Percentiles rank a stretch among this genome's conserved stretches.
These are phyloP conservation scores for Didymella arachidicola DNA, from an alignment of 2,329 filamentous ascomycete genomes.

Conservation along the genomic window DNA sequence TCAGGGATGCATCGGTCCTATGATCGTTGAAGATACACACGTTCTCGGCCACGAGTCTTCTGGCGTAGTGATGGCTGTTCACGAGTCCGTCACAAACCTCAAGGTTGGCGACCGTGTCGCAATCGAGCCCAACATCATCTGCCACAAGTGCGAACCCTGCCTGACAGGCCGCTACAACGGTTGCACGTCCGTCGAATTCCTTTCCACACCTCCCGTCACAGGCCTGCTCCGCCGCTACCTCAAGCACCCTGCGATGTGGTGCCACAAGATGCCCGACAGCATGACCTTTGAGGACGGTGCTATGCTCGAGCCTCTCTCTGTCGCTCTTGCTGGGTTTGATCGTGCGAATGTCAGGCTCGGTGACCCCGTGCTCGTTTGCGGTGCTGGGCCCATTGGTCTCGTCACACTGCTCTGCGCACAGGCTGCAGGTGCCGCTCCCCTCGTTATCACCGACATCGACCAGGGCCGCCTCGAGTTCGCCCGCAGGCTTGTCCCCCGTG, in stretches of 20 bases:
- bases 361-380: conserved; percentile 87
- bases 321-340: conserved; percentile 87
- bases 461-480: conserved; percentile 85
- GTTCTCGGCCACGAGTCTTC: conserved; percentile 95
- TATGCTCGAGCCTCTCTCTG: conserved; percentile 87
- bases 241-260: conserved; percentile 93
- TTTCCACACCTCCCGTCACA: conserved; percentile 87
- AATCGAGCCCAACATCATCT: conserved; percentile 93
- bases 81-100: conserved; percentile 79
- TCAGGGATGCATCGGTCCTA: conserved; percentile 83
- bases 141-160: conserved; percentile 88
- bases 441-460: conserved; percentile 95
- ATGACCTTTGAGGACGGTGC: conserved; percentile 93
- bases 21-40: conserved; percentile 89
- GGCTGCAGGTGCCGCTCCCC: conserved; percentile 86
- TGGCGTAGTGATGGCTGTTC: conserved; percentile 79
- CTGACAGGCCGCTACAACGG: conserved; percentile 94
- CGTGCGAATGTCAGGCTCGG: conserved; percentile 81
- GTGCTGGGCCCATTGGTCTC: conserved; percentile 91
- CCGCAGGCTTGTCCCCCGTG: conserved; percentile 79
- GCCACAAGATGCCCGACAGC: conserved; percentile 86
- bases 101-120: conserved; percentile 77
- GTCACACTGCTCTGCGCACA: conserved; percentile 84
- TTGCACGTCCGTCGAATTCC: conserved; percentile 83
- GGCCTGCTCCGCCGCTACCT: conserved; percentile 91